Evolutionary conservation across 345 rosid genomes (phyloP), one percentile per base, ranked within the genome.

Genomic region (Citrus australasica): DNA sequence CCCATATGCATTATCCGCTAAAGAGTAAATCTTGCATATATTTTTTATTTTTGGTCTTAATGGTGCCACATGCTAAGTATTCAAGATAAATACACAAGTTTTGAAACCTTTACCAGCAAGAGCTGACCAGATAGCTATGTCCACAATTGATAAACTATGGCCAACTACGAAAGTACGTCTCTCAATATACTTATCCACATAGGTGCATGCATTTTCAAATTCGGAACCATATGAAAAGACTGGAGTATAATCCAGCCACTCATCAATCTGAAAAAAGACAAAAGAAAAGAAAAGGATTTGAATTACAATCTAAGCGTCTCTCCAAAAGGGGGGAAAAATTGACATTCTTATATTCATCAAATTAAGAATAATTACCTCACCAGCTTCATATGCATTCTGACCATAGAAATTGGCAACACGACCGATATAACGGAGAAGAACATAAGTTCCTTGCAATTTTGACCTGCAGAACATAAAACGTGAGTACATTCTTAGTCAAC

Each of bases 51-150:
- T 46, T 46, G 16, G 27, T 33, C 35, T 3, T 67, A 51, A 60
- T 27, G 19, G n/a, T 27, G n/a, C 17, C 17, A 62, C 27, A 22
- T 3, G 30, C 46, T 11, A 46, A 46, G 51, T 46, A 46, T 46
- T 46, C 51, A 69, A 58, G 73, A 71, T 53, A 24, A 70, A 78
- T 53, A 40, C 25, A 48, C 32, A 53, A 62, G 37, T n/a, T 56
- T 56, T 58, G 37, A 38, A 79, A 38, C n/a, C 30, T 11, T 67
- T 83, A 96, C 98, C 98, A 73, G 94, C 85, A 37, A 96, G 91
- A 77, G 89, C 91, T 4, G 99, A 90, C 98, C 99, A 96, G 66
- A 94, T 78, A 21, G 93, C 98, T 69, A 94, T 80, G 71, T 92
- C 99, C 21, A 95, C 98, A 83, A 96, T 87, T 11, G 98, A 84